These are phyloP conservation scores for Pichia deserticola DNA, from an alignment of 805 yeast genomes.

Conservation along the genomic window DNA sequence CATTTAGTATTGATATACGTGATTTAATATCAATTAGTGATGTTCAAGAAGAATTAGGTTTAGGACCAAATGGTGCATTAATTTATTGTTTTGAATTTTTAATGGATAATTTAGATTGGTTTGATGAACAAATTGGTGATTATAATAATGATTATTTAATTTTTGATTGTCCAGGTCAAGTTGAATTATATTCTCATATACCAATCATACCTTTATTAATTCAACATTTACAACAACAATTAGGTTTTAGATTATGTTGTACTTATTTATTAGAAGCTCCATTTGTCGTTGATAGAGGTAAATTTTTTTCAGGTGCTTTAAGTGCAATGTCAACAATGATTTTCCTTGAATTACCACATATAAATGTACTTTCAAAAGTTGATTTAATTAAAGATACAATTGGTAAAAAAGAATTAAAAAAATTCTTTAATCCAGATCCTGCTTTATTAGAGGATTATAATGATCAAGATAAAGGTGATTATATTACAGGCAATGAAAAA, in stretches of 20 bases:
- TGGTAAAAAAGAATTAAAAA: constrained; percentile 68
- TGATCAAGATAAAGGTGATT: constrained; percentile 22
- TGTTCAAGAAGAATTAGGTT: constrained; percentile 88
- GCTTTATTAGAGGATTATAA: constrained; percentile 47
- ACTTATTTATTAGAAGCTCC: constrained; percentile 91
- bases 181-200: constrained; percentile 88
- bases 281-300: constrained; percentile 81
- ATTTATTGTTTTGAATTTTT: constrained; percentile 91
- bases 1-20: constrained; percentile 86
- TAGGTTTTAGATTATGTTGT: constrained; percentile 87
- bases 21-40: constrained; percentile 87
- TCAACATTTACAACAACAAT: constrained; percentile 68
- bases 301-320: constrained; percentile 91
- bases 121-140: constrained; percentile 95
- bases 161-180: constrained; percentile 96
- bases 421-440: constrained; percentile 90
- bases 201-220: constrained; percentile 89
- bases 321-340: constrained; percentile 99
- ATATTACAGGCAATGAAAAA: constrained; percentile 38
- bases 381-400: constrained; percentile 80
- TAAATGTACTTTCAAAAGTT: constrained; percentile 78
- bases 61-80: constrained; percentile 94
- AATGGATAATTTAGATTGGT: constrained; percentile 88
- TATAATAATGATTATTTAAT: constrained; percentile 89
- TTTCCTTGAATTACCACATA: constrained; percentile 87